phyloP scores from a whole-genome alignment of 306 rosid genomes.

The Trifolium dubium region DNA sequence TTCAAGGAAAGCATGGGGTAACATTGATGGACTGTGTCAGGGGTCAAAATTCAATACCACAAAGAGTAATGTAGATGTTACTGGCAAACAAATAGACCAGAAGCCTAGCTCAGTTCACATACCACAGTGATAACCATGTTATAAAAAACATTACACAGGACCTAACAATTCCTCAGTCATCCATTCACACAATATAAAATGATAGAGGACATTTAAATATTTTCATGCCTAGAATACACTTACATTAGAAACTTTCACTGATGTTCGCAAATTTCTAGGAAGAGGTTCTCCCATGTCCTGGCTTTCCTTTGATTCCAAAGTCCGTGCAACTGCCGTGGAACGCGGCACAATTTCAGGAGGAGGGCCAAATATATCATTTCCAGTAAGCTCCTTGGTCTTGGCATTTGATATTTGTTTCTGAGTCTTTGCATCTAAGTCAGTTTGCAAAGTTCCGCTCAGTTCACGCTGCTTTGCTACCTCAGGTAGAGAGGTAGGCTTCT shows the following conservation, averaged over 20 bases:
- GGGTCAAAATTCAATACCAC: conserved; percentile 16
- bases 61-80: conserved; percentile 11
- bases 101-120: conserved; percentile 32
- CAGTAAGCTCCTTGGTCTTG: conserved; percentile 84
- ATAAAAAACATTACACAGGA: conserved; percentile 8
- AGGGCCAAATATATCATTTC: conserved; percentile 94
- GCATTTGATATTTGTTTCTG: conserved; percentile 75
- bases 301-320: conserved; percentile 60
- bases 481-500: conserved; percentile 73
- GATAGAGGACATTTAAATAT: background rate
- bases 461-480: conserved; percentile 99
- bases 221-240: conserved; percentile 46
- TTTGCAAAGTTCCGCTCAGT: conserved; percentile 82
- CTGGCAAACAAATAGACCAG: conserved; percentile 18
- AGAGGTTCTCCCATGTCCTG: conserved; percentile 81
- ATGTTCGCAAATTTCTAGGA: conserved; percentile 70
- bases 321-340: conserved; percentile 58
- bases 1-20: conserved; percentile 17
- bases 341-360: conserved; percentile 79
- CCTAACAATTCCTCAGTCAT: conserved; percentile 1
- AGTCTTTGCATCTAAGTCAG: conserved; percentile 60
- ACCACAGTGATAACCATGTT: conserved; percentile 24
- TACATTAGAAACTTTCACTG: conserved; percentile 95
- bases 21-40: background rate
- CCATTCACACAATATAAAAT: conserved; percentile 28